These are phyloP conservation scores for Fusarium albidum DNA, from an alignment of 2,329 filamentous ascomycete species.

Conservation along the genomic window DNA sequence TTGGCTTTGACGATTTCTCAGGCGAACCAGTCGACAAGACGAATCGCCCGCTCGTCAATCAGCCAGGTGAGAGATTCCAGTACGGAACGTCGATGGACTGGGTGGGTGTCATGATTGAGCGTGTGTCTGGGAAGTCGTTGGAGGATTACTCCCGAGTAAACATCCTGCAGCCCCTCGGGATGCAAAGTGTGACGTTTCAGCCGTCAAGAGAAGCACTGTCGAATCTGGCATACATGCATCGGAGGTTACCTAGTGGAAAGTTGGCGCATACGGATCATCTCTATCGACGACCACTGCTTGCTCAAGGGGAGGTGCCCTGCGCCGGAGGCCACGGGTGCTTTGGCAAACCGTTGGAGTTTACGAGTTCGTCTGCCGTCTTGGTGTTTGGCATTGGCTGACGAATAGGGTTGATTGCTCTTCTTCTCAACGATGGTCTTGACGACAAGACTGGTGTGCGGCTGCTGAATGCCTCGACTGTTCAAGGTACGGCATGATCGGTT, in stretches of 20 bases:
- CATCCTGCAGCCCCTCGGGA: constrained; percentile 7
- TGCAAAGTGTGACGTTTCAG: constrained; percentile 1
- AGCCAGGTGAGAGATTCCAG: constrained; percentile 18
- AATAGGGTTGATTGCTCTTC: constrained; percentile 1
- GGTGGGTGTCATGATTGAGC: constrained; percentile 17
- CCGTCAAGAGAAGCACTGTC: background rate
- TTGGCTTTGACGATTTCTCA: constrained; percentile 10
- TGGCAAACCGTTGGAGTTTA: constrained; percentile 9
- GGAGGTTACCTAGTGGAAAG: background rate
- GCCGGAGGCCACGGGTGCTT: constrained; percentile 15
- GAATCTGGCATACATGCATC: constrained; percentile 11
- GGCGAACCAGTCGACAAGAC: background rate
- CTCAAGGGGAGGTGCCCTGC: background rate
- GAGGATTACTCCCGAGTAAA: constrained; percentile 14
- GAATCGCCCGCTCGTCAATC: constrained; percentile 6
- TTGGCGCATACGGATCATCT: constrained; percentile 4
- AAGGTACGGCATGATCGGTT: background rate
- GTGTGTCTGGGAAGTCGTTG: background rate
- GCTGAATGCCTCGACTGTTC: background rate
- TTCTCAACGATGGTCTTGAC: constrained; percentile 9
- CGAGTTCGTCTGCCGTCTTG: background rate
- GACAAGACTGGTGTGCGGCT: background rate
- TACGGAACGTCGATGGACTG: constrained; percentile 22
- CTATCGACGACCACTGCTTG: background rate
- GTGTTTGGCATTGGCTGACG: background rate